Base-by-base conservation (phyloP, 352 stramenopile genomes). In the Pythium pectinolyticum region DNA sequence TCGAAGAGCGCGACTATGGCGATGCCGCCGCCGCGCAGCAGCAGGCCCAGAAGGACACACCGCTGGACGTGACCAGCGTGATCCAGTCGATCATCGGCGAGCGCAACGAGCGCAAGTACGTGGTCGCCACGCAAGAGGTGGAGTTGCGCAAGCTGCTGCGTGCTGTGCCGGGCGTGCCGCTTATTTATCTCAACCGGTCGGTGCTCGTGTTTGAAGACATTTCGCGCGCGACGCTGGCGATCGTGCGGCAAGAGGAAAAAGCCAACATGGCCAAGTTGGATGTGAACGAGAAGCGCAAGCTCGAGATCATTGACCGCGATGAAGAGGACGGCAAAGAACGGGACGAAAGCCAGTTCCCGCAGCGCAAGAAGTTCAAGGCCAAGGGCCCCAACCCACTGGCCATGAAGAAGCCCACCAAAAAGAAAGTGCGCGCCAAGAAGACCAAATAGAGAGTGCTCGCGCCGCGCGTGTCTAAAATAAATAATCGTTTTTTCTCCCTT, bases 121-220 rank as follows among this genome's bases (percentile, higher is more conserved):
- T 95, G 31, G 86, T 95, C 27, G 88, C 82, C 43, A 94, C 86
- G 39, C 86, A 95, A 50, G 86, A 95, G 54, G 85, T 92, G 35
- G 84, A 93, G 59, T 71, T 95, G 51, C 82, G 86, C 28, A 89
- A 90, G 69, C 67, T 58, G n/a, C 66, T 95, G 65, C 78, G 86
- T 14, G 39, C 65, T 0, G 72, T 94, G 22, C 76, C 84, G 2
- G 86, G 86, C 48, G 84, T 94, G 46, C 86, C 86, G 50, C 78
- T 95, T n/a, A 67, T 95, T 41, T 95, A 95, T 72, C 61, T 95
- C 20, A 95, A 95, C 68, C 84, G 86, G 30, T 93, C 86, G 5
- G 84, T 94, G 69, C 73, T 95, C 19, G 86, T 95, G 60, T 95
- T 95, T 57, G 86, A 95, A 61, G 82, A 93, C 56, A 90, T 94